Evolutionary conservation across 805 yeast genomes (phyloP), one percentile per base, ranked within the genome.

Genomic region (Pichia manshurica): DNA sequence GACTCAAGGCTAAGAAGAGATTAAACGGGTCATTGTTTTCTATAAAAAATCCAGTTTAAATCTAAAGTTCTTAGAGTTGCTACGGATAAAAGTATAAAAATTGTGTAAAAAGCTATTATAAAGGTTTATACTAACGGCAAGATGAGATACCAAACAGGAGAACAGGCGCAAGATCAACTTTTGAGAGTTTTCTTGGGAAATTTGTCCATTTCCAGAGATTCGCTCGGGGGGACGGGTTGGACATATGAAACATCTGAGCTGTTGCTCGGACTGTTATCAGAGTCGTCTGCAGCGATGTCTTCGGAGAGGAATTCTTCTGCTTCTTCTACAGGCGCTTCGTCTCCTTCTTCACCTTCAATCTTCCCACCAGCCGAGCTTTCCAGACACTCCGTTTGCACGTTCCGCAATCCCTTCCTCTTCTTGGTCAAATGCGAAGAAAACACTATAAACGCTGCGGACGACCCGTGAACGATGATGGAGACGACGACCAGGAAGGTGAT

Each of bases 401-500:
- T 22, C 29, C 22, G 16, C 29, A 5, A 8, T 5, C 8, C 17
- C n/a, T n/a, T 20, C 25, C 7, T 37, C 16, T 38, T 38, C 9
- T n/a, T 38, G 2, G 3, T 38, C 16, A 21, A 25, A 10, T 25
- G n/a, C 13, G 17, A 13, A 42, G 96, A 96, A 19, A 83, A 67
- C 3, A 86, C 72, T 39, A 74, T 58, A 2, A 75, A 75, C 0
- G 79, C 76, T 5, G 75, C 79, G 0, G 81, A 75, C 0, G 81
- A 75, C 3, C 83, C 82, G 54, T 78, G 82, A 13, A 78, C 77
- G 8, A 77, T 59, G 48, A 77, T 75, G 9, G 81, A 76, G 0
- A 73, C 69, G 13, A 77, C 62, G 17, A 78, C 76, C 21, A 75
- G 54, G 53, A 77, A 78, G 31, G 73, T 66, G 5, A 76, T 77